phyloP scores from a whole-genome alignment of 306 rosid species.

The Quercus variabilis region DNA sequence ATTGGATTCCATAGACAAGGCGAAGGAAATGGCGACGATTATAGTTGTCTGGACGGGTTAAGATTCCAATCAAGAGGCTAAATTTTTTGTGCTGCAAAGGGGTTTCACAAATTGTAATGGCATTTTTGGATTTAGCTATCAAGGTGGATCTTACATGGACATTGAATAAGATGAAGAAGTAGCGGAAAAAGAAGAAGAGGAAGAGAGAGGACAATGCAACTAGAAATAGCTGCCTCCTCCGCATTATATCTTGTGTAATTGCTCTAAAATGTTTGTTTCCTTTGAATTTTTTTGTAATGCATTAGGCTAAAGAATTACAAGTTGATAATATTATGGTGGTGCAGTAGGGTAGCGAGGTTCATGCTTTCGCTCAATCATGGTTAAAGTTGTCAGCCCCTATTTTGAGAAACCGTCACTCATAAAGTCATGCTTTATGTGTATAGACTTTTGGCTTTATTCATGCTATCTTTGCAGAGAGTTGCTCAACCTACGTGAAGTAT shows the following conservation, averaged over 20 bases:
- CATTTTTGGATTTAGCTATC: background rate
- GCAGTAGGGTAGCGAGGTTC: background rate
- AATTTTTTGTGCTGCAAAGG: background rate
- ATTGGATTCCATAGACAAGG: constrained; percentile 22
- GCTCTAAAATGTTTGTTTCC: background rate
- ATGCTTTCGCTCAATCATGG: background rate
- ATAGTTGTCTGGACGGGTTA: constrained; percentile 21
- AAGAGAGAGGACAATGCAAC: background rate
- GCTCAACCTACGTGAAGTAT: background rate
- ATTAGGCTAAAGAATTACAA: background rate
- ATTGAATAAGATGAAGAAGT: constrained; percentile 14
- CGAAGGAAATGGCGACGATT: constrained; percentile 30
- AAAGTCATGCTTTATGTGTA: background rate
- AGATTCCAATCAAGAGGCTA: constrained; percentile 25
- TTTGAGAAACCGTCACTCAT: background rate
- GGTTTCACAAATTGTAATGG: background rate
- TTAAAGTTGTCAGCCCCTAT: background rate
- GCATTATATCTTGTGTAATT: background rate
- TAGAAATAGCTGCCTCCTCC: background rate
- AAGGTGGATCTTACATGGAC: background rate
- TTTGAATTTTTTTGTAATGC: background rate
- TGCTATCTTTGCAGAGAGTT: background rate
- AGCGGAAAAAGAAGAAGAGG: constrained; percentile 8
- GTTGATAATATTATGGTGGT: background rate
- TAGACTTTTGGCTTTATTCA: background rate